Evolutionary conservation across 306 rosid species (phyloP).

Genomic region (Pterocarpus macrocarpus): DNA sequence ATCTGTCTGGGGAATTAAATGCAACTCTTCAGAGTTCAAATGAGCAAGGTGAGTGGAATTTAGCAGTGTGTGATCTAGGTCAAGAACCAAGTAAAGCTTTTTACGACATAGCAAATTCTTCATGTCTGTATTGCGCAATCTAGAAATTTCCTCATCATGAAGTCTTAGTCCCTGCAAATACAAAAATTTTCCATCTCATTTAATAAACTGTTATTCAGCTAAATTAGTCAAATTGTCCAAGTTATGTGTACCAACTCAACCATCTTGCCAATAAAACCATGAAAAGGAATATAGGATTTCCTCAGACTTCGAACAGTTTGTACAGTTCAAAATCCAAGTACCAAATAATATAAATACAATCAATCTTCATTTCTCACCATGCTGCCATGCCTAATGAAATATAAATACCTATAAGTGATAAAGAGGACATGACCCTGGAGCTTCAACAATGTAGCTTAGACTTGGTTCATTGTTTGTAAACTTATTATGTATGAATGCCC

Average conservation of each 20-base stretch:
- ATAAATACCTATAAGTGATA: neutral
- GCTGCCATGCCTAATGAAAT: neutral
- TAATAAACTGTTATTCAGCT: neutral
- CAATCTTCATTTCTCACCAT: neutral
- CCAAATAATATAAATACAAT: neutral
- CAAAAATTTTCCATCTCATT: neutral
- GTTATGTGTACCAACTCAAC: neutral
- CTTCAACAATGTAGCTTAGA: neutral
- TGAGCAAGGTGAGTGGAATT: constrained; percentile 72
- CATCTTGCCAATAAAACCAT: constrained; percentile 33
- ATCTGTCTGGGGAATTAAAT: constrained; percentile 68
- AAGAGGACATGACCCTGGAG: constrained; percentile 5
- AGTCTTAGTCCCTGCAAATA: constrained; percentile 80
- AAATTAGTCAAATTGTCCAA: neutral
- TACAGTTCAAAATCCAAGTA: constrained; percentile 11
- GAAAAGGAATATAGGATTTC: neutral
- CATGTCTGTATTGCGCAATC: constrained; percentile 74
- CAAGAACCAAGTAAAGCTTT: constrained; percentile 87
- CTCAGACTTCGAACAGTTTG: constrained; percentile 23
- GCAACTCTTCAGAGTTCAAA: constrained; percentile 68
- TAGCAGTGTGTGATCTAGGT: constrained; percentile 87
- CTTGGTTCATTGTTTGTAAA: neutral
- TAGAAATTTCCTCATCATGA: constrained; percentile 73
- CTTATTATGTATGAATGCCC: constrained; percentile 3
- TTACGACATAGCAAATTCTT: constrained; percentile 61